A percentile compares a stretch with the other conserved stretches of the same genome.
Evolutionary conservation across 768 basidiomycete genomes (phyloP).

Genomic region (Lentinula edodes): DNA sequence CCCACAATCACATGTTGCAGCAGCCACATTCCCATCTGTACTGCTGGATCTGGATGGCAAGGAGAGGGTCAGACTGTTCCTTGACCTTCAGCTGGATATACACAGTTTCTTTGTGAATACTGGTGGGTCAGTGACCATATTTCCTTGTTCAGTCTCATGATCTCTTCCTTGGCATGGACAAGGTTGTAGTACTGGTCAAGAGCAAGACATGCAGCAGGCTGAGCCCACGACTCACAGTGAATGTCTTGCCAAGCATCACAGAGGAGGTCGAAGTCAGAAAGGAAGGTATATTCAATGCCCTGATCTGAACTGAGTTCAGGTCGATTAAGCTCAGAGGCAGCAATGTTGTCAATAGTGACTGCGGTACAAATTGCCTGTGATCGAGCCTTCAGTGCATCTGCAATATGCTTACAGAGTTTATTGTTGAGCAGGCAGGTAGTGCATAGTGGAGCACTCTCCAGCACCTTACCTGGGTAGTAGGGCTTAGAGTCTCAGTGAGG

Average conservation of each 20-base stretch:
- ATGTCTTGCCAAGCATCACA: conserved; percentile 7
- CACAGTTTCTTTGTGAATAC: conserved; percentile 5
- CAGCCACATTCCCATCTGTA: background rate
- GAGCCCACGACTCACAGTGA: conserved; percentile 7
- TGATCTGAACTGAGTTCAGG: conserved; percentile 13
- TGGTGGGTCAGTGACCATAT: conserved; percentile 13
- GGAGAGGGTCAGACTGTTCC: background rate
- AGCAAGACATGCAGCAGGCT: conserved; percentile 7
- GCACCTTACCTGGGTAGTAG: too few species aligned
- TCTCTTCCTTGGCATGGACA: conserved; percentile 17
- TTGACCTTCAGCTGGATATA: conserved; percentile 2
- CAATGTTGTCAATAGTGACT: conserved; percentile 14
- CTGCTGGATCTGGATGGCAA: background rate
- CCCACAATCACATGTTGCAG: too few species aligned
- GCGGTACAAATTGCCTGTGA: conserved; percentile 16
- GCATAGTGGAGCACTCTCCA: too few species aligned
- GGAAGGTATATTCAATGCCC: conserved; percentile 18
- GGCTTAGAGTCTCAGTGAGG: too few species aligned
- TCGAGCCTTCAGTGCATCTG: conserved; percentile 13
- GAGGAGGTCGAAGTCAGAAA: conserved; percentile 17
- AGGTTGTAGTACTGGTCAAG: conserved; percentile 16
- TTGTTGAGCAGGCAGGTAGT: too few species aligned
- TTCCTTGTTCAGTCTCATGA: conserved; percentile 18
- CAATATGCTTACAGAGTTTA: conserved; percentile 15
- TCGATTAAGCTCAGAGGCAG: conserved; percentile 9